These are phyloP conservation scores for Hericium erinaceus DNA, from an alignment of 768 basidiomycete genomes.

Conservation along the genomic window DNA sequence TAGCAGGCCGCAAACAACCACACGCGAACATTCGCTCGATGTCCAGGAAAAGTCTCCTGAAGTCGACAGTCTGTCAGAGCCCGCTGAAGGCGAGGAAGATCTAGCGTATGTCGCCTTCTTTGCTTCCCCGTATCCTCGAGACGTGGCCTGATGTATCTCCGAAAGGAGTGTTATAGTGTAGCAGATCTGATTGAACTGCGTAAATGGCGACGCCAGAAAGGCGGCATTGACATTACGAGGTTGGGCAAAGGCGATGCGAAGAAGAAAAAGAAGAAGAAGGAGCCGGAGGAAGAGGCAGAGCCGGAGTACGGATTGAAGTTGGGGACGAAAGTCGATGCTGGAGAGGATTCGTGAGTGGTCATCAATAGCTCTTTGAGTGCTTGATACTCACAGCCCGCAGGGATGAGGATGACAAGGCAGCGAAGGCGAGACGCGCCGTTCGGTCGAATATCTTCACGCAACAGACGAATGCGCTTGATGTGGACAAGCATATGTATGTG, in stretches of 20 bases:
- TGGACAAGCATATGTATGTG: constrained; percentile 95
- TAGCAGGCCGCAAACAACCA: constrained; percentile 49
- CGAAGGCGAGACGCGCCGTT: constrained; percentile 65
- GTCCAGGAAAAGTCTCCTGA: constrained; percentile 15
- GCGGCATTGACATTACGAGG: constrained; percentile 81
- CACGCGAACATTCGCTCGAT: constrained; percentile 42
- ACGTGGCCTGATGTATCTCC: constrained; percentile 3
- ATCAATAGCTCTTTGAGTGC: not conserved
- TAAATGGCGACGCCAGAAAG: constrained; percentile 59
- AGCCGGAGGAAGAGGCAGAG: constrained; percentile 33
- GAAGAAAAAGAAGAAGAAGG: constrained; percentile 53
- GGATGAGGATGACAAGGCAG: constrained; percentile 57
- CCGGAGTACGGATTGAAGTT: constrained; percentile 49
- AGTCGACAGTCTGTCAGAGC: constrained; percentile 19
- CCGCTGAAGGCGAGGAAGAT: constrained; percentile 24
- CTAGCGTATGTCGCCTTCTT: constrained; percentile 37
- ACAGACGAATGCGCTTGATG: constrained; percentile 91
- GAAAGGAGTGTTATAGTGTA: constrained; percentile 34
- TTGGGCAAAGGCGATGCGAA: constrained; percentile 77
- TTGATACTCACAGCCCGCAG: constrained; percentile 20
- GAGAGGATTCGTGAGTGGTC: constrained; percentile 44
- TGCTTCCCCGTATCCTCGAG: not conserved
- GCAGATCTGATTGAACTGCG: constrained; percentile 81
- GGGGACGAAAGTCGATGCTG: constrained; percentile 26
- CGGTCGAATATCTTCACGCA: constrained; percentile 92